These are phyloP conservation scores for Spiraea crenata DNA, from an alignment of 331 rosid genomes.

Conservation along the genomic window DNA sequence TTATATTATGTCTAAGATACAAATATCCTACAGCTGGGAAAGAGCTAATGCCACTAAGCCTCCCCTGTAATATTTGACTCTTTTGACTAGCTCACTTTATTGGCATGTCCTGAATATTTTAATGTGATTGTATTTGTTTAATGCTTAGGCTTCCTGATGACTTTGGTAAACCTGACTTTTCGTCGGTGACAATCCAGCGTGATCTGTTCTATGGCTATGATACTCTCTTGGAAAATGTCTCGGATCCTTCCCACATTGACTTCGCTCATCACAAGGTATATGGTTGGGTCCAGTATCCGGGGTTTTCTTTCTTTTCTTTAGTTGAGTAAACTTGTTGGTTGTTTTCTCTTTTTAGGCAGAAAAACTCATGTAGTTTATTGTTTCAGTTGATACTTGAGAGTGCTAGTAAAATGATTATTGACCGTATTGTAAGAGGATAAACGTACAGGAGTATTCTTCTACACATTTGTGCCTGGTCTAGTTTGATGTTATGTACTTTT, in stretches of 20 bases:
- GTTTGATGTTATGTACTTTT: background rate
- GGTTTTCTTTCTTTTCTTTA: background rate
- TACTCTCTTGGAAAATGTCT: conserved; percentile 95
- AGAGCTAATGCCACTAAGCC: conserved; percentile 73
- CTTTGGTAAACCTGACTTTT: conserved; percentile 74
- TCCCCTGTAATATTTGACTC: conserved; percentile 50
- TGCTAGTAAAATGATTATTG: background rate
- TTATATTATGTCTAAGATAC: too few species aligned
- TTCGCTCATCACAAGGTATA: conserved; percentile 97
- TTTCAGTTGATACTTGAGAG: background rate
- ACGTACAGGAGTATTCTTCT: background rate
- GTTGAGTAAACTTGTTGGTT: background rate
- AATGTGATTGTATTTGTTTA: conserved; percentile 22
- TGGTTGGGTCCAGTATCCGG: background rate
- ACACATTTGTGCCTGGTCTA: background rate
- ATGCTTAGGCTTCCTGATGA: conserved; percentile 84
- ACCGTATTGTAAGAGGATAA: background rate
- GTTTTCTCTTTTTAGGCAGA: background rate
- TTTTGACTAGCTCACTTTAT: background rate
- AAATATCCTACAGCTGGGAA: too few species aligned
- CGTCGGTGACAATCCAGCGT: conserved; percentile 88
- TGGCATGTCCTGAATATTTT: conserved; percentile 17
- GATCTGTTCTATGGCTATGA: conserved; percentile 93
- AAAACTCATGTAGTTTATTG: background rate
- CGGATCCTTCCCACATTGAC: conserved; percentile 93